These are phyloP conservation scores for Triticum monococcum DNA, from an alignment of 176 grass and related monocot species.

Conservation along the genomic window DNA sequence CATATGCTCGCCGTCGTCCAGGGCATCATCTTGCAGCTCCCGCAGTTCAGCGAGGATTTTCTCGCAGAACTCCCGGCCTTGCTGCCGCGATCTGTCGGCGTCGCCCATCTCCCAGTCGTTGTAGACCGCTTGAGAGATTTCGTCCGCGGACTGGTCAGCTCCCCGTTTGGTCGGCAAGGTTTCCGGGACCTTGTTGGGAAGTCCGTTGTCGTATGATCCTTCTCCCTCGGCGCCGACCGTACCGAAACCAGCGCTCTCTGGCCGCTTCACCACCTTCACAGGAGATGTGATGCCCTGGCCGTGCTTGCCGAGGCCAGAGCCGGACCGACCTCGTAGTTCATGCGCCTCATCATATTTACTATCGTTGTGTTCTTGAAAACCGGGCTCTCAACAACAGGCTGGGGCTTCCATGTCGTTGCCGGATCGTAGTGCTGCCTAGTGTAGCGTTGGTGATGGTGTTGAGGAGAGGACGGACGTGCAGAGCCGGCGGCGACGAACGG, in stretches of 20 bases:
- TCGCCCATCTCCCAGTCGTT: background rate
- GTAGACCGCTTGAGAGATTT: no score
- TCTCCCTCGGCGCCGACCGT: conserved; percentile 28
- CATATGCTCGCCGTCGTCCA: background rate
- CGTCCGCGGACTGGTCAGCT: background rate
- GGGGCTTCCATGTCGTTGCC: background rate
- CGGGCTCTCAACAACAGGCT: background rate
- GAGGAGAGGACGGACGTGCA: background rate
- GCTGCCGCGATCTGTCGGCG: background rate
- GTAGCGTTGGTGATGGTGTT: no score
- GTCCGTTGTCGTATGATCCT: background rate
- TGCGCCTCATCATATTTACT: conserved; percentile 49
- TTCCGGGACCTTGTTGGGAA: background rate
- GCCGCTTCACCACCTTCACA: conserved; percentile 29
- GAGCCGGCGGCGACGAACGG: conserved; percentile 29
- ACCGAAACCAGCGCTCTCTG: conserved; percentile 49
- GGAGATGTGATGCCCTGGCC: conserved; percentile 59
- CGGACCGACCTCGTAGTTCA: conserved; percentile 63
- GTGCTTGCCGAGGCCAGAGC: conserved; percentile 63
- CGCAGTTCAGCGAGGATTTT: background rate
- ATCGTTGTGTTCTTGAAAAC: conserved; percentile 31
- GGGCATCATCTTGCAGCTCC: background rate
- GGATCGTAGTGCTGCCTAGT: background rate
- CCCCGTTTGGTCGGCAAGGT: conserved; percentile 31
- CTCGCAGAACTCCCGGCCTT: background rate